Conservation (phyloP, 768 basidiomycete genomes). For the Hemileccinum rubropunctum region DNA sequence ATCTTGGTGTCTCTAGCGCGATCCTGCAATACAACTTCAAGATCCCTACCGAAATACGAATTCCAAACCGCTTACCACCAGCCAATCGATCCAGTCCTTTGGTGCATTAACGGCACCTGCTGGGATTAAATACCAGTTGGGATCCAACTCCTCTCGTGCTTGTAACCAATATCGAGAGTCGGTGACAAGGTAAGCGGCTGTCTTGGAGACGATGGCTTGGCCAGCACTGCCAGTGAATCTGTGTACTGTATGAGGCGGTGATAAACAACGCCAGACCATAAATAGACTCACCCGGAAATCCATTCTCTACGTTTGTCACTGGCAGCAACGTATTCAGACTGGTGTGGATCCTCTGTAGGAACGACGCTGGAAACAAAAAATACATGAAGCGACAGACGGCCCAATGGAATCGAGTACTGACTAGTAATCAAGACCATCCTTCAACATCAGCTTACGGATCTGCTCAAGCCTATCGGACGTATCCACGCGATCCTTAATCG, state of each 20-base stretch:
- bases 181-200: constrained; percentile 68
- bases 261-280: constrained; percentile 27
- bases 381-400: constrained; percentile 4
- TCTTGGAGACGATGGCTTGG: constrained; percentile 64
- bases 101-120: constrained; percentile 53
- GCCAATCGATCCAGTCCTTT: constrained; percentile 78
- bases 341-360: constrained; percentile 80
- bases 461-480: constrained; percentile 59
- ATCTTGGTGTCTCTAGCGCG: constrained; percentile 48
- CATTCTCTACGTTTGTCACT: constrained; percentile 78
- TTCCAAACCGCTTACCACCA: constrained; percentile 46
- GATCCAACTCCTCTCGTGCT: constrained; percentile 65
- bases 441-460: constrained; percentile 62
- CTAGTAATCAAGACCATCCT: constrained; percentile 75
- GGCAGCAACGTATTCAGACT: constrained; percentile 75
- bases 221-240: constrained; percentile 70
- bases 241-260: constrained; percentile 11
- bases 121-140: constrained; percentile 67
- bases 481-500: constrained; percentile 51
- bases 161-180: constrained; percentile 87
- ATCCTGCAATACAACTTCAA: constrained; percentile 30
- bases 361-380: constrained; percentile 51
- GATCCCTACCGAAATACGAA: neutral
- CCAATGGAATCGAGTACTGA: constrained; percentile 36
- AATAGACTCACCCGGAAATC: constrained; percentile 63